Percentiles rank a stretch among this genome's conserved stretches.
Evolutionary conservation across 371 early-diverging fungal genomes (phyloP).

Genomic region (Rhizopus stolonifer): DNA sequence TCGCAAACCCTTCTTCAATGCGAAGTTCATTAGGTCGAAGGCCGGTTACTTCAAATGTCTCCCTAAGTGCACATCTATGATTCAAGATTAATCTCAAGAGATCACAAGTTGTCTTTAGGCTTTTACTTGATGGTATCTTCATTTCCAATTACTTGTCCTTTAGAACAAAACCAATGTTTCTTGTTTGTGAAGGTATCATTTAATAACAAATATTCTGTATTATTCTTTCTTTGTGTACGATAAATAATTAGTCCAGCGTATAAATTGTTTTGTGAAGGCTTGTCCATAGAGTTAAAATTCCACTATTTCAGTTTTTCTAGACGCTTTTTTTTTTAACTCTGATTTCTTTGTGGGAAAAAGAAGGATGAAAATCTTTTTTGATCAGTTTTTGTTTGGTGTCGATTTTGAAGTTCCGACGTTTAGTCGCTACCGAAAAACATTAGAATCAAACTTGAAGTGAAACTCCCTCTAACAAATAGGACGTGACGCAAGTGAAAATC

Average conservation of each 20-base stretch:
- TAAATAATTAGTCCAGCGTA: constrained; percentile 76
- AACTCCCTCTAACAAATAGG: no score
- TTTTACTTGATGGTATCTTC: constrained; percentile 85
- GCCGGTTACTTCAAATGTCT: constrained; percentile 74
- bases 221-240: constrained; percentile 60
- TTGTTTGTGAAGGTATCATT: constrained; percentile 82
- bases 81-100: background rate
- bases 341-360: background rate
- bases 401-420: no score
- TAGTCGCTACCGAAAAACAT: no score
- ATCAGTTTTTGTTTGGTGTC: background rate
- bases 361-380: background rate
- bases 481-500: no score
- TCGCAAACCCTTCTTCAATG: constrained; percentile 74
- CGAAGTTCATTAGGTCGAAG: constrained; percentile 69
- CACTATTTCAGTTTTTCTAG: background rate
- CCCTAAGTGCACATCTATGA: constrained; percentile 76
- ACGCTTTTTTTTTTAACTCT: background rate
- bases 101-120: background rate
- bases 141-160: constrained; percentile 75
- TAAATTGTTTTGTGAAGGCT: constrained; percentile 40
- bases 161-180: constrained; percentile 84
- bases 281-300: constrained; percentile 34
- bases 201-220: constrained; percentile 79
- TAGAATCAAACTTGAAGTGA: no score